Base-by-base conservation (phyloP, 805 yeast genomes). In the Yamadazyma laniorum region DNA sequence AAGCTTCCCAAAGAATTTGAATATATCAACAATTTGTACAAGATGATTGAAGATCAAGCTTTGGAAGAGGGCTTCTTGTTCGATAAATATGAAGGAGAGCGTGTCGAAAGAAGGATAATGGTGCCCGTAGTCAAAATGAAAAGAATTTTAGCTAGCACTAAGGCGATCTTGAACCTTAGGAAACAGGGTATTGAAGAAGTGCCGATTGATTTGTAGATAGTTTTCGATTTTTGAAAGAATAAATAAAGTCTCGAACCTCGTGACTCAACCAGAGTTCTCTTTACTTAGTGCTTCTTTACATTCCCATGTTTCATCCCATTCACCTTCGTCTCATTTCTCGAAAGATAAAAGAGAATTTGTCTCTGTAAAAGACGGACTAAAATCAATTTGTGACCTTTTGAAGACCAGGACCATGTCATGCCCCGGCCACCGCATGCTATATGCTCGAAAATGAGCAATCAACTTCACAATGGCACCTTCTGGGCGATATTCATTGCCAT, bases 1-100 rank as follows among this genome's bases (percentile, higher is more conserved):
- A 63, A 61, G 12, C 69, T 57, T 47, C 85, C 86, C 8, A 60
- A 60, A 32, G 93, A 84, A 48, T 78, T 74, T 1, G 74, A 74
- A 18, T 85, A 80, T 53, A 72, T 77, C 49, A 72, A 73, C 46
- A 61, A 63, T 35, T 56, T 76, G 34, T 47, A 45, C 25, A 18
- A 40, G 7, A 25, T 42, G 15, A 43, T 53, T 18, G 49, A 45
- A 18, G 38, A 35, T 7, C 18, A 30, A 17, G 29, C 14, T 15
- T 13, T 34, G 4, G 8, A 14, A 4, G 35, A 26, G 19, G 39
- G 43, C 6, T 34, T 34, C 8, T 25, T 29, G 19, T 39, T 39
- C 16, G 34, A 39, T 18, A 39, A 27, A 26, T 39, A 33, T 15
- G 42, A 39, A 34, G 42, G 42, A 5, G 29, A 29, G 13, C 33